phyloP scores from a whole-genome alignment of 345 rosid species.

The Acer campestre region DNA sequence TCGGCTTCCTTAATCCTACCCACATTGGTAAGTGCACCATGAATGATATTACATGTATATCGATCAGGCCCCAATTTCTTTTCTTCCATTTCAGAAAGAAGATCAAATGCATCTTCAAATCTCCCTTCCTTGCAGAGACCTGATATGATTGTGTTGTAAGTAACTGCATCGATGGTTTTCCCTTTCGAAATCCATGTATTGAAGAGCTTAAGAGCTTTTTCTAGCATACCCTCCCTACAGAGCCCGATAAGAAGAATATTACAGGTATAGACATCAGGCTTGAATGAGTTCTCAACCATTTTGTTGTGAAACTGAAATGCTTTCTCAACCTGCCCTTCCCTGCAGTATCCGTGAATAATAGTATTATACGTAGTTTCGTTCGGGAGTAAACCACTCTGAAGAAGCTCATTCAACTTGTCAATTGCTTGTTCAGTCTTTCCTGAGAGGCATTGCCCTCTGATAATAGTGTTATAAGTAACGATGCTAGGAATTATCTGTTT shows the following conservation, averaged over 20 bases:
- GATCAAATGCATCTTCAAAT: constrained; percentile 73
- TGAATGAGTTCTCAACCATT: constrained; percentile 68
- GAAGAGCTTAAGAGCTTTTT: constrained; percentile 83
- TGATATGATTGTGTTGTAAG: constrained; percentile 82
- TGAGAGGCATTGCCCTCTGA: constrained; percentile 64
- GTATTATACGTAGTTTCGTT: constrained; percentile 70
- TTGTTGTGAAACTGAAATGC: constrained; percentile 81
- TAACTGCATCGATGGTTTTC: constrained; percentile 55
- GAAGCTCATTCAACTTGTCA: constrained; percentile 68
- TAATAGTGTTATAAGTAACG: constrained; percentile 65
- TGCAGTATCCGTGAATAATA: constrained; percentile 71
- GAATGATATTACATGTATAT: constrained; percentile 63
- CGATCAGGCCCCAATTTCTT: constrained; percentile 63
- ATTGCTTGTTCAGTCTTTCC: constrained; percentile 72
- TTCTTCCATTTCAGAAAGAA: constrained; percentile 65
- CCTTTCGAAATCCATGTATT: constrained; percentile 60
- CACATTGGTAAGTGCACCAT: constrained; percentile 51
- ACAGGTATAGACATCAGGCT: constrained; percentile 62
- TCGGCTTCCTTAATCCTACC: constrained; percentile 62
- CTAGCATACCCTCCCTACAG: constrained; percentile 72
- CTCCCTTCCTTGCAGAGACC: constrained; percentile 66
- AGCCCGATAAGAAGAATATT: constrained; percentile 82
- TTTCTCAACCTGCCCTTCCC: constrained; percentile 67
- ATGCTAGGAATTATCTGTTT: constrained; percentile 63
- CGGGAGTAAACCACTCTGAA: constrained; percentile 57